Percentiles rank a stretch among this genome's conserved stretches.
Evolutionary conservation across 768 basidiomycete species (phyloP).

Genomic region (Porpolomopsis calyptriformis): DNA sequence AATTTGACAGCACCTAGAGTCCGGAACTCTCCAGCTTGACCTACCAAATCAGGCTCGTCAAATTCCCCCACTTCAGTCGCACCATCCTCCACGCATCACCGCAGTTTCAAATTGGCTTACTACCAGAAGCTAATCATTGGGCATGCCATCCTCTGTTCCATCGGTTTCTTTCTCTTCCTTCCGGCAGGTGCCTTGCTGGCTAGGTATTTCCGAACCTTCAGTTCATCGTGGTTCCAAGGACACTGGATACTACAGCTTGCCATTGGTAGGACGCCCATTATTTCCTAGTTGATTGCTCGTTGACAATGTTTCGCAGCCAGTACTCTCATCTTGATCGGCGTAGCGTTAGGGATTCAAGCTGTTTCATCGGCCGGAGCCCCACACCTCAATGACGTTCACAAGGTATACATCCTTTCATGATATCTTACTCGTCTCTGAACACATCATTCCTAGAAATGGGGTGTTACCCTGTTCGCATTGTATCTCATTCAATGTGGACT

Average conservation of each 20-base stretch:
- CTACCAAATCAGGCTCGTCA: conserved; percentile 30
- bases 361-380: conserved; percentile 23
- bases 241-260: conserved; percentile 43
- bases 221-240: conserved; percentile 39
- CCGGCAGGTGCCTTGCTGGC: conserved; percentile 45
- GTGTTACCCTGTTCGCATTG: conserved; percentile 38
- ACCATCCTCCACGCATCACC: conserved; percentile 6
- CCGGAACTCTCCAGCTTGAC: conserved; percentile 35
- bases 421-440: neutral
- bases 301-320: conserved; percentile 26
- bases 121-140: conserved; percentile 43
- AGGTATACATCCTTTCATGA: conserved; percentile 23
- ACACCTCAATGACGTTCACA: conserved; percentile 38
- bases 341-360: conserved; percentile 34
- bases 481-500: conserved; percentile 39
- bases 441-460: conserved; percentile 30
- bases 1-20: conserved; percentile 36
- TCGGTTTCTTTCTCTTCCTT: conserved; percentile 44
- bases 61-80: conserved; percentile 13
- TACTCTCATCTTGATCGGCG: conserved; percentile 31
- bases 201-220: conserved; percentile 40
- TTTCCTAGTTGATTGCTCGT: conserved; percentile 7
- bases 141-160: conserved; percentile 40
- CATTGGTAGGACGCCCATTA: conserved; percentile 23
- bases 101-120: conserved; percentile 27